phyloP scores from a whole-genome alignment of 202 grass and related monocot species.

The Zizania palustris region DNA sequence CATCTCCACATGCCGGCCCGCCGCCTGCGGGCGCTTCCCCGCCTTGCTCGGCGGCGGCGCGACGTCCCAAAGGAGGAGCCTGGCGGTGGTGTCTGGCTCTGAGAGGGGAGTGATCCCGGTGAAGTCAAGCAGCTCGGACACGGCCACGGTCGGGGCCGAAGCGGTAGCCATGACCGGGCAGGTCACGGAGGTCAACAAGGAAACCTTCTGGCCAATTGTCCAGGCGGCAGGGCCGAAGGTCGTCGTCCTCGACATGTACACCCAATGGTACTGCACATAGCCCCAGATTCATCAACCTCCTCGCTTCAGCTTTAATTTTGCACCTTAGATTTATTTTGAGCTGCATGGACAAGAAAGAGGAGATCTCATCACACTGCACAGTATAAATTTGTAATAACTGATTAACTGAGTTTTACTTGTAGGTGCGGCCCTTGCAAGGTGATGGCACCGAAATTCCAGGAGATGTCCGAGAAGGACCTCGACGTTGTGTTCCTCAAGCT shows the following conservation, averaged over 20 bases:
- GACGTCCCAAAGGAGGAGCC: constrained; percentile 45
- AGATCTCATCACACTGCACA: constrained; percentile 2
- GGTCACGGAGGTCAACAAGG: constrained; percentile 84
- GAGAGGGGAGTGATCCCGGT: constrained; percentile 34
- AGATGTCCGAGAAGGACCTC: constrained; percentile 82
- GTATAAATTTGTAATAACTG: constrained; percentile 7
- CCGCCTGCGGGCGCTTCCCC: constrained; percentile 37
- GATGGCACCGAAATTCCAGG: constrained; percentile 73
- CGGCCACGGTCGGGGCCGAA: constrained; percentile 31
- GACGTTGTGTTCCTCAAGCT: constrained; percentile 85
- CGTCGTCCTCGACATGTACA: constrained; percentile 90
- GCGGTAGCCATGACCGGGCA: constrained; percentile 60
- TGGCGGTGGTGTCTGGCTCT: constrained; percentile 26
- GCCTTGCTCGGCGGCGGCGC: constrained; percentile 17
- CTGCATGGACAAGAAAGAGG: background rate
- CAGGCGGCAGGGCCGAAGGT: constrained; percentile 67
- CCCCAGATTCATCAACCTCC: background rate
- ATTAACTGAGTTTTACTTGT: constrained; percentile 21
- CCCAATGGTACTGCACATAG: constrained; percentile 63
- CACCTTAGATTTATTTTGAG: constrained; percentile 18
- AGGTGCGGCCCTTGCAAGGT: constrained; percentile 95
- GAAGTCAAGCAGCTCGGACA: constrained; percentile 63
- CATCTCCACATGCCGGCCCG: constrained; percentile 40
- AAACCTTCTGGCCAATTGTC: constrained; percentile 94
- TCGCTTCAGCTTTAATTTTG: constrained; percentile 3